Evolutionary conservation across 805 yeast species (phyloP).

Genomic region (Starmerella stellata): DNA sequence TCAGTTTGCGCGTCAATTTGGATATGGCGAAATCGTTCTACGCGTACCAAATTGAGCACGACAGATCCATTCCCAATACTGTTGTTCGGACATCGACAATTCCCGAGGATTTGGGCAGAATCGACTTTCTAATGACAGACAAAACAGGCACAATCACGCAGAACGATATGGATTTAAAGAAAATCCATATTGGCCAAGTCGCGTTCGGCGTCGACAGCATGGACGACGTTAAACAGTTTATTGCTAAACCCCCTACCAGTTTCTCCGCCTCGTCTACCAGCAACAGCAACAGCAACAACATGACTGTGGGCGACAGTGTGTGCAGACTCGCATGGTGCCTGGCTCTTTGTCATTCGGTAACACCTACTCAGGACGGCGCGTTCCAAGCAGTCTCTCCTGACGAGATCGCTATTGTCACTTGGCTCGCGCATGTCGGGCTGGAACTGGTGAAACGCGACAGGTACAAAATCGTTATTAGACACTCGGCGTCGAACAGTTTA

Average conservation of each 20-base stretch:
- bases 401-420: slow-evolving; percentile 89
- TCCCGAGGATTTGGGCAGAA: slow-evolving; percentile 93
- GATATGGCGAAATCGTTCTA: slow-evolving; percentile 93
- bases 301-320: slow-evolving; percentile 58
- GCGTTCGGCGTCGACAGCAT: slow-evolving; percentile 83
- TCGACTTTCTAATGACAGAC: slow-evolving; percentile 79
- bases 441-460: slow-evolving; percentile 71
- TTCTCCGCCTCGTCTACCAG: background rate
- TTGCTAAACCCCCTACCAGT: slow-evolving; percentile 22
- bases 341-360: slow-evolving; percentile 93
- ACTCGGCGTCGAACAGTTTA: slow-evolving; percentile 33
- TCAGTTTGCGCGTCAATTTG: slow-evolving; percentile 77
- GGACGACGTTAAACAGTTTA: slow-evolving; percentile 66
- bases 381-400: slow-evolving; percentile 99
- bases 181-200: slow-evolving; percentile 79
- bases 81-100: slow-evolving; percentile 93
- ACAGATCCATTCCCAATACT: slow-evolving; percentile 59
- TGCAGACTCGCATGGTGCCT: slow-evolving; percentile 65
- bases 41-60: slow-evolving; percentile 88
- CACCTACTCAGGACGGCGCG: slow-evolving; percentile 46
- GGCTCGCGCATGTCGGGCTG: slow-evolving; percentile 73
- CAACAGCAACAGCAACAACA: slow-evolving; percentile 17
- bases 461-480: slow-evolving; percentile 47
- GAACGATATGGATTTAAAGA: slow-evolving; percentile 92
- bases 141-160: slow-evolving; percentile 96